These are phyloP conservation scores for Leucoagaricus sp. DNA, from an alignment of 1,284 basidiomycete species.

Conservation along the genomic window DNA sequence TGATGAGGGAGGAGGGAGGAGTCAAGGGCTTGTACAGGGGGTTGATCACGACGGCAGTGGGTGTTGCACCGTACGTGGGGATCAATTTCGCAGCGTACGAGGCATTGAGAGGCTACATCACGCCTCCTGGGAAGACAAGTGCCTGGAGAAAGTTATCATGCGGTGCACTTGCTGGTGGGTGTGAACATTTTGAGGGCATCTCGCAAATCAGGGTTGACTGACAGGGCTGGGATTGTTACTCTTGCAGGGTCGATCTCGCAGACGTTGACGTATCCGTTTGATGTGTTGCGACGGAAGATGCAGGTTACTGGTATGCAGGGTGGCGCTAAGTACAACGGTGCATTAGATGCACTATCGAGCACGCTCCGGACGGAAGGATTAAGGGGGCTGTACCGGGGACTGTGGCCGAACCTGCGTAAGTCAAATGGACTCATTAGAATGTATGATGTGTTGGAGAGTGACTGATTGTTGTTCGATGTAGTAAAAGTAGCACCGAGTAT, in stretches of 20 bases:
- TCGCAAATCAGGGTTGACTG: not conserved
- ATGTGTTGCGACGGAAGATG: constrained; percentile 93
- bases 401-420: constrained; percentile 91
- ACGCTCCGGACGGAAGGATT: constrained; percentile 79
- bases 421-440: constrained; percentile 26
- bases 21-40: constrained; percentile 87
- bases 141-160: constrained; percentile 68
- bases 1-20: constrained; percentile 91
- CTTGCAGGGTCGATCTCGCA: constrained; percentile 79
- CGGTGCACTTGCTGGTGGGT: constrained; percentile 74
- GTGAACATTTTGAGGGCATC: not conserved
- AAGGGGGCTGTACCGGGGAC: constrained; percentile 78
- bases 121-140: constrained; percentile 73
- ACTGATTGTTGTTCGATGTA: constrained; percentile 32
- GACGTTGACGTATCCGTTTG: constrained; percentile 94
- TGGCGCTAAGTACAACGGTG: constrained; percentile 74
- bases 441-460: constrained; percentile 7
- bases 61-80: constrained; percentile 92
- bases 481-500: constrained; percentile 93
- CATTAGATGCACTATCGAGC: constrained; percentile 71
- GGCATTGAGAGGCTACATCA: constrained; percentile 67
- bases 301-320: constrained; percentile 88
- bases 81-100: constrained; percentile 86
- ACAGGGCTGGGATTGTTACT: constrained; percentile 10
- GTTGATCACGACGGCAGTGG: constrained; percentile 83